Percentiles rank a stretch among this genome's conserved stretches.
Evolutionary conservation across 805 yeast species (phyloP).

Genomic region (Starmerella floris): DNA sequence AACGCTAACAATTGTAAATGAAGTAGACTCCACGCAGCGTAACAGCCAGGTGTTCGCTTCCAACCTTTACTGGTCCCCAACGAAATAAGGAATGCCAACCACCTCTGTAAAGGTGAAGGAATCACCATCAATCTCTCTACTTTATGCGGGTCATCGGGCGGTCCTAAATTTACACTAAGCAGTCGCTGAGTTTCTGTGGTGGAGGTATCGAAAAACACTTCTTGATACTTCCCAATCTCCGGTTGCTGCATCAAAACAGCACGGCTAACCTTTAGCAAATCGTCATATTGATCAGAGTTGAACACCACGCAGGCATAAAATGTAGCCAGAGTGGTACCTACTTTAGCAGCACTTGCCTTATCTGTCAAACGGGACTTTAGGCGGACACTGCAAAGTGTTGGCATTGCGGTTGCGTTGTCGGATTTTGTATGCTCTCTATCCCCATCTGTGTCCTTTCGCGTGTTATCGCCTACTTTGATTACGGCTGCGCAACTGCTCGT

Average conservation of each 20-base stretch:
- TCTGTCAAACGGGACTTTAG: not conserved
- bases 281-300: slow-evolving; percentile 54
- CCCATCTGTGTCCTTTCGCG: not conserved
- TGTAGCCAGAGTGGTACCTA: slow-evolving; percentile 46
- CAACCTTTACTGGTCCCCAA: slow-evolving; percentile 38
- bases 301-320: slow-evolving; percentile 61
- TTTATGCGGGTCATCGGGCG: slow-evolving; percentile 45
- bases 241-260: slow-evolving; percentile 30
- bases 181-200: slow-evolving; percentile 62
- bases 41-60: slow-evolving; percentile 33
- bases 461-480: not conserved
- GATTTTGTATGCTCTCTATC: not conserved
- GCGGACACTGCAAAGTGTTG: not conserved
- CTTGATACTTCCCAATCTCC: slow-evolving; percentile 14
- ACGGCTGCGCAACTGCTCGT: slow-evolving; percentile 18
- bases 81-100: slow-evolving; percentile 54
- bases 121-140: slow-evolving; percentile 61
- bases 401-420: not conserved
- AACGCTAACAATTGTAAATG: slow-evolving; percentile 61
- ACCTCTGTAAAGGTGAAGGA: slow-evolving; percentile 57
- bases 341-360: not conserved
- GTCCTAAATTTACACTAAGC: slow-evolving; percentile 56
- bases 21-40: slow-evolving; percentile 48
- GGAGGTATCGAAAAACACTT: slow-evolving; percentile 31
- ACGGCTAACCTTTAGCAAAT: slow-evolving; percentile 46